Base-by-base conservation (phyloP, 306 rosid species). In the Vigna angularis region DNA sequence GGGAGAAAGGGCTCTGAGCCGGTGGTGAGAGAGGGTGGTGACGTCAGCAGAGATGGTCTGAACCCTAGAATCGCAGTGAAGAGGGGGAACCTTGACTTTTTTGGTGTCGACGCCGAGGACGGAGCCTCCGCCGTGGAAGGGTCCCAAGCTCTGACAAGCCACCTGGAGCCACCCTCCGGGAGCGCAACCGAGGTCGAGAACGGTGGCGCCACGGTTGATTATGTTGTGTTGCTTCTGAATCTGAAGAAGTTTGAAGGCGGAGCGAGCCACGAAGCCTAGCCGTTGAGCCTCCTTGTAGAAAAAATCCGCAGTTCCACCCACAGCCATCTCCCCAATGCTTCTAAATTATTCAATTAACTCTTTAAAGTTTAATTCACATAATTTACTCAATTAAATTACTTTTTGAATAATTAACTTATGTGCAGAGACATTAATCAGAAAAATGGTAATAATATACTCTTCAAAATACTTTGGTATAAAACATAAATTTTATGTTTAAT, bases 91-190 rank as follows among this genome's bases (percentile, higher is more conserved):
- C 88, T 91, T 95, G 52, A 91, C 91, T 89, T 93, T 95, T 93
- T 96, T 93, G 59, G 91, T 73, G 85, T 96, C 99, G 79, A 96
- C 76, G 53, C 97, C 99, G 48, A 93, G 75, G 73, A 93, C 93
- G 73, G 75, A 84, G 22, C 98, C 97, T 8, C 97, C 96, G 66
- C 79, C 75, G 3, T 49, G 69, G 1, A 82, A 61, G 11, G 98
- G 94, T 17, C 99, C 99, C 75, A 96, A 81, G 83, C 96, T 93
- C 87, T 95, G 94, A 57, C 94, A 93, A 65, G 98, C 94, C 3
- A 95, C 99, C 88, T 95, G 99, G 50, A 96, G 98, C 97, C 98
- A 96, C 57, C 94, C 91, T 48, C 97, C 99, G 45, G 98, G 99
- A 68, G 99, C 98, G 58, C 97, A 96, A 0, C 99, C 99, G 28